Base-by-base conservation (phyloP, 1,284 basidiomycete species). In the Psilocybe mexicana region DNA sequence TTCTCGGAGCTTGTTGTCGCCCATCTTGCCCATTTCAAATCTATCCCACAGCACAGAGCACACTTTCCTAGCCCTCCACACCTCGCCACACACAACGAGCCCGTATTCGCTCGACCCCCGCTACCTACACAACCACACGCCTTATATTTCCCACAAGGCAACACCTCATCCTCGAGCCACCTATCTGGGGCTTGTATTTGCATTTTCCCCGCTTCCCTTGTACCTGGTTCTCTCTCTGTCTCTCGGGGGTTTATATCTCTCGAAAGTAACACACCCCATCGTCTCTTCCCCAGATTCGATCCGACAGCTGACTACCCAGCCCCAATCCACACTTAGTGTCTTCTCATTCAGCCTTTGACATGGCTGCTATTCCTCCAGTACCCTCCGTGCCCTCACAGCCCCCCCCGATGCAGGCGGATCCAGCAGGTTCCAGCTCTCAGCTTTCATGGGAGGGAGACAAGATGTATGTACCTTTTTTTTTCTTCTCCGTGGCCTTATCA, bases 381-480 rank as follows among this genome's bases (percentile, higher is more conserved):
- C 54, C 49, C 63, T n/a, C 68, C 56, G 50, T 38, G 57, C 12
- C 66, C 64, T 50, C 66, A 60, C 68, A 63, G 60, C 53, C 66
- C 14, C 50, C 65, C 40, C 64, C 60, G 24, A 63, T 61, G 38
- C 70, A 68, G 52, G 60, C 55, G 56, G 47, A 63, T 63, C 30
- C 63, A 47, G 36, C 57, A 14, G 45, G 47, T 55, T 55, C 59
- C 12, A 52, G 35, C 44, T 51, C 62, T 11, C 35, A 66, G 25
- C 65, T 79, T 48, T 77, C 78, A 61, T 80, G 79, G 79, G 79
- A 80, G 63, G 79, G 79, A 28, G 79, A 80, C 67, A 77, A 70
- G 69, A 80, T 80, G 79, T 79, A 44, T 50, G 78, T 73, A 50
- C 3, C 14, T 24, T 55, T 58, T 45, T 38, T 51, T 43, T 46